Evolutionary conservation across 768 basidiomycete genomes (phyloP).

Genomic region (Leccinum broughii): DNA sequence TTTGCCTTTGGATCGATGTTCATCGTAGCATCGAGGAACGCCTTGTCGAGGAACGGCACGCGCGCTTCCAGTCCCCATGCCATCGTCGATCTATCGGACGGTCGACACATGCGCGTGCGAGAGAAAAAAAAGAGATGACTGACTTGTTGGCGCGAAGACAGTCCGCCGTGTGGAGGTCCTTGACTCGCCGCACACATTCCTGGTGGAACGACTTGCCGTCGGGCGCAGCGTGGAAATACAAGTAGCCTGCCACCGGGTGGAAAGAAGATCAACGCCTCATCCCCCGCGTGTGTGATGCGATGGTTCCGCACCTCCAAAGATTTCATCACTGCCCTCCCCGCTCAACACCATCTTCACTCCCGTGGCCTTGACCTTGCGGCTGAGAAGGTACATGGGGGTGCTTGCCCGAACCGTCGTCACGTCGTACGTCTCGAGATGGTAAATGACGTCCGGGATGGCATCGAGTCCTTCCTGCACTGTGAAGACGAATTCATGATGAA

Average conservation of each 20-base stretch:
- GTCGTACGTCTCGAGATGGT: slow-evolving; percentile 98
- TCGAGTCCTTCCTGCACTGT: slow-evolving; percentile 98
- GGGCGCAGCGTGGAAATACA: slow-evolving; percentile 99
- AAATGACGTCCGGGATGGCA: slow-evolving; percentile 95
- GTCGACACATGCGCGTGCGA: slow-evolving; percentile 2
- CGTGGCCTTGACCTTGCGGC: slow-evolving; percentile 99
- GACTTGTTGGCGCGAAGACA: slow-evolving; percentile 98
- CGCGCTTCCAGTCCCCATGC: slow-evolving; percentile 99
- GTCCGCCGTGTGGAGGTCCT: slow-evolving; percentile 96
- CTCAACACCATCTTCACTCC: slow-evolving; percentile 99
- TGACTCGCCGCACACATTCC: slow-evolving; percentile 91
- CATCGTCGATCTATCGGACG: slow-evolving; percentile 83
- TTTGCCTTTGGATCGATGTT: slow-evolving; percentile 86
- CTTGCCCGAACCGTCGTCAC: slow-evolving; percentile 98
- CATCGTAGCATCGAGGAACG: slow-evolving; percentile 94
- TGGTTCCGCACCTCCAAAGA: slow-evolving; percentile 75
- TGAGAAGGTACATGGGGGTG: slow-evolving; percentile 98
- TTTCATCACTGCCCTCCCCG: slow-evolving; percentile 97
- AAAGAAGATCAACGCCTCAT: slow-evolving; percentile 8
- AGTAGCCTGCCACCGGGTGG: slow-evolving; percentile 63
- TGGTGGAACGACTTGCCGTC: slow-evolving; percentile 88
- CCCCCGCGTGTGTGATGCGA: not conserved
- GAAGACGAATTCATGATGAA: slow-evolving; percentile 97
- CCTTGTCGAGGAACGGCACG: slow-evolving; percentile 97
- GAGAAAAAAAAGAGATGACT: slow-evolving; percentile 20